Percentiles rank a stretch among this genome's conserved stretches.
Conservation (phyloP, 768 basidiomycete genomes). For the Auricularia auricula-judae region DNA sequence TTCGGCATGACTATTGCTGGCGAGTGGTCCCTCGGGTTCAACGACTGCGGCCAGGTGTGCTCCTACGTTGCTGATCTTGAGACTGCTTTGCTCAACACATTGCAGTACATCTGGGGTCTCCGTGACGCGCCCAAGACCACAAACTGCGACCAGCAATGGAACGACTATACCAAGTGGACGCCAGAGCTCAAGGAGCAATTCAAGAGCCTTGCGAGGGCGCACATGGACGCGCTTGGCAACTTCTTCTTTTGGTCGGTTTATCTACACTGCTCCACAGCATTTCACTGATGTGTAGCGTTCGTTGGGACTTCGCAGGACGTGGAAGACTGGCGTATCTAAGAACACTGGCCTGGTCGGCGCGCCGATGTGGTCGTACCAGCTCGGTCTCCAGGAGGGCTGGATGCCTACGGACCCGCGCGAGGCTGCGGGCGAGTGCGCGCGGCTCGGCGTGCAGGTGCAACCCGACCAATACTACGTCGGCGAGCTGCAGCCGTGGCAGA, state of each 20-base stretch:
- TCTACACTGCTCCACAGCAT: constrained; percentile 1
- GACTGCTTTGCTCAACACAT: not conserved
- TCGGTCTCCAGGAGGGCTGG: constrained; percentile 86
- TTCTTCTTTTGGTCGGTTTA: constrained; percentile 17
- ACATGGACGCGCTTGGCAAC: constrained; percentile 73
- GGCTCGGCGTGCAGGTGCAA: constrained; percentile 17
- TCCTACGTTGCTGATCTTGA: too few relatives aligned
- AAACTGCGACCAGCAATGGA: constrained; percentile 52
- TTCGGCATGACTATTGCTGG: constrained; percentile 80
- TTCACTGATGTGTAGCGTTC: too few relatives aligned
- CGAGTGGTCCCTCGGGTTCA: constrained; percentile 83
- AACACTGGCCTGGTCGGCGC: not conserved
- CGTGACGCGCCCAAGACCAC: not conserved
- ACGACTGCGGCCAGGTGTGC: constrained; percentile 52
- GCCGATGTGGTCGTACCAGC: constrained; percentile 73
- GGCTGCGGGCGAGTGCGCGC: constrained; percentile 61
- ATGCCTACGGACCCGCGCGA: constrained; percentile 81
- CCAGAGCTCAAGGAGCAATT: constrained; percentile 50
- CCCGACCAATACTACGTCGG: constrained; percentile 31
- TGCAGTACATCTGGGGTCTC: constrained; percentile 1
- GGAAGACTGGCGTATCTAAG: constrained; percentile 40
- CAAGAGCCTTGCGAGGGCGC: constrained; percentile 62
- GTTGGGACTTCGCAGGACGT: constrained; percentile 49
- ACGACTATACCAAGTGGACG: constrained; percentile 61
- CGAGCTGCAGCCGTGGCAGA: constrained; percentile 58